These are phyloP conservation scores for Zygoascus tannicola DNA, from an alignment of 805 yeast genomes.

Conservation along the genomic window DNA sequence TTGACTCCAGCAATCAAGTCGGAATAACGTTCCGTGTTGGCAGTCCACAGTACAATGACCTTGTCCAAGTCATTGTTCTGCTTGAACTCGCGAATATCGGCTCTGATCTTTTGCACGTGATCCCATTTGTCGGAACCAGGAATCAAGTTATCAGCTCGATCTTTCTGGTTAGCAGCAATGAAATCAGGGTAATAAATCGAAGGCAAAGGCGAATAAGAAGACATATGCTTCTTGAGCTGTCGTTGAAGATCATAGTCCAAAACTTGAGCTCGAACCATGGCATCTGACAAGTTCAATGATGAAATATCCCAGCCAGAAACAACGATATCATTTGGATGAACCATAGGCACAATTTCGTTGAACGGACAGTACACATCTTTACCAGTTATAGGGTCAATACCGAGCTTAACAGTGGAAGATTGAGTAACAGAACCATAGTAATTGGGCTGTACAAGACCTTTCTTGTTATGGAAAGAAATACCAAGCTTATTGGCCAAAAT, in stretches of 20 bases:
- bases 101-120: conserved; percentile 79
- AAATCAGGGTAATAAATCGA: conserved; percentile 93
- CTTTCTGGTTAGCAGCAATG: conserved; percentile 89
- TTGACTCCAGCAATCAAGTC: conserved; percentile 71
- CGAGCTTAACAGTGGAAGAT: conserved; percentile 80
- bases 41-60: conserved; percentile 91
- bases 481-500: conserved; percentile 76
- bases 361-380: conserved; percentile 89
- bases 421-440: conserved; percentile 94
- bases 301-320: conserved; percentile 95
- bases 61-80: conserved; percentile 62
- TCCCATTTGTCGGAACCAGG: conserved; percentile 72
- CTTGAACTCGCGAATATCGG: conserved; percentile 75
- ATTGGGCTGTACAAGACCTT: conserved; percentile 66
- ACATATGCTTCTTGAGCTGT: conserved; percentile 57
- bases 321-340: conserved; percentile 80
- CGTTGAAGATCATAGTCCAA: conserved; percentile 77
- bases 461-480: conserved; percentile 70
- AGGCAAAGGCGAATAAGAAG: conserved; percentile 58
- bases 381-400: conserved; percentile 63
- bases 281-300: conserved; percentile 56
- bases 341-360: conserved; percentile 80
- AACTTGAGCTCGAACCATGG: conserved; percentile 80
- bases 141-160: conserved; percentile 80
- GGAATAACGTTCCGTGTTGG: conserved; percentile 90